Evolutionary conservation across 2,329 filamentous ascomycete genomes (phyloP), one percentile per base, ranked within the genome.

Genomic region (Xylariaceae sp.): DNA sequence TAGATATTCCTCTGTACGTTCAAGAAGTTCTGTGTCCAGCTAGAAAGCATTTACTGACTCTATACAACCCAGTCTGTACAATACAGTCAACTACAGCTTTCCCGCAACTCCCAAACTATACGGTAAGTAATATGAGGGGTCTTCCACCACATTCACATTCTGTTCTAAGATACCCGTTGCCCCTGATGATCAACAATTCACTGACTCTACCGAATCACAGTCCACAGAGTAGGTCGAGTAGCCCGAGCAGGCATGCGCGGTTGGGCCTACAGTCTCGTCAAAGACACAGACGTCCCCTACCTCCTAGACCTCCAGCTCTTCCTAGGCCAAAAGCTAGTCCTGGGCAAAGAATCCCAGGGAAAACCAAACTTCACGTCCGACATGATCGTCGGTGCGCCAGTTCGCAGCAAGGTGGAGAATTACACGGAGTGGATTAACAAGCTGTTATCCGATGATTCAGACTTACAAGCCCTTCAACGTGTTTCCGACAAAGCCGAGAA

Each of bases 21-120:
- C 7, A 27, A 43, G 11, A 27, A 1, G 19, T 19, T 19, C 19
- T 19, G 19, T 19, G 19, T 19, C 19, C n/a, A 48, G n/a, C 12
- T 34, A 7, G 40, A 29, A 35, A 4, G 3, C 8, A 12, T 27
- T 31, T 43, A 30, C 56, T 58, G n/a, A 58, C 41, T 19, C n/a
- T 35, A 7, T 4, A 27, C 44, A 82, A 96, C 27, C 6, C 34
- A 58, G 57, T 46, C 79, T 99, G 37, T 91, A 90, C 54, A 97
- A 99, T 68, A 94, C 99, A 56, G 92, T 99, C 76, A 97, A 99
- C 76, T 99, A 95, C 72, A 92, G 97, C 68, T 99, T 99, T 61
- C 92, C 94, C 2, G 88, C 92, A 1, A 94, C 97, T 66, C 90
- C 94, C 26, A 99, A 99, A 73, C 85, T 99, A 42, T 99, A 95